These are phyloP conservation scores for Aspergillus persii DNA, from an alignment of 2,329 filamentous ascomycete genomes.

Conservation along the genomic window DNA sequence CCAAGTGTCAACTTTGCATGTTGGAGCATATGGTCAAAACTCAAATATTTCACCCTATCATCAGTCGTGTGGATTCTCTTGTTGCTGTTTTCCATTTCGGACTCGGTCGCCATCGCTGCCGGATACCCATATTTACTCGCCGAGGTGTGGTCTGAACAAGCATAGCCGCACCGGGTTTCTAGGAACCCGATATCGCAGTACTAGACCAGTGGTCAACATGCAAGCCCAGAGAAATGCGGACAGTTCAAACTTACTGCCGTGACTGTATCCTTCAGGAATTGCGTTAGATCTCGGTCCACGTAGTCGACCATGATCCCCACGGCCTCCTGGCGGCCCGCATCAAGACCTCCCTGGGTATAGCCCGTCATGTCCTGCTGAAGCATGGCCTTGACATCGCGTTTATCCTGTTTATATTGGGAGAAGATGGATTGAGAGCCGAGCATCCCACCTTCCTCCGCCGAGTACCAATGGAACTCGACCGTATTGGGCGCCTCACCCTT, in stretches of 20 bases:
- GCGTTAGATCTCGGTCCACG: slow-evolving; percentile 77
- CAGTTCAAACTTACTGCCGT: slow-evolving; percentile 52
- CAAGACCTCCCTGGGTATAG: slow-evolving; percentile 76
- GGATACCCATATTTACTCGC: slow-evolving; percentile 66
- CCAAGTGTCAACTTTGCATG: slow-evolving; percentile 82
- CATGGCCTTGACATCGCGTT: slow-evolving; percentile 86
- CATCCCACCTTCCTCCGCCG: slow-evolving; percentile 82
- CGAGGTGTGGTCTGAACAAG: slow-evolving; percentile 69
- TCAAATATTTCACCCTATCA: slow-evolving; percentile 68
- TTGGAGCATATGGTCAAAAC: slow-evolving; percentile 88
- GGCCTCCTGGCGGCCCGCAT: slow-evolving; percentile 77
- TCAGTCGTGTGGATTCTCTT: slow-evolving; percentile 71
- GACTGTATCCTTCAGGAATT: slow-evolving; percentile 87
- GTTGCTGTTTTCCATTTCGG: slow-evolving; percentile 59
- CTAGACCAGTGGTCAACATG: slow-evolving; percentile 34
- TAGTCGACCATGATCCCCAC: slow-evolving; percentile 93
- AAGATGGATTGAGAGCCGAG: slow-evolving; percentile 90
- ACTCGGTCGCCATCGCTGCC: slow-evolving; percentile 64
- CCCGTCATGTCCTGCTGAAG: slow-evolving; percentile 98
- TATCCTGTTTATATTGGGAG: slow-evolving; percentile 69
- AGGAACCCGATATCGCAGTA: slow-evolving; percentile 89
- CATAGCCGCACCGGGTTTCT: slow-evolving; percentile 85
- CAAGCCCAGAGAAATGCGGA: neutral
- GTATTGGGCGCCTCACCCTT: slow-evolving; percentile 76
- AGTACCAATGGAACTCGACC: slow-evolving; percentile 96